These are phyloP conservation scores for Solanum chmielewskii DNA, from an alignment of 257 asterid species.

Conservation along the genomic window DNA sequence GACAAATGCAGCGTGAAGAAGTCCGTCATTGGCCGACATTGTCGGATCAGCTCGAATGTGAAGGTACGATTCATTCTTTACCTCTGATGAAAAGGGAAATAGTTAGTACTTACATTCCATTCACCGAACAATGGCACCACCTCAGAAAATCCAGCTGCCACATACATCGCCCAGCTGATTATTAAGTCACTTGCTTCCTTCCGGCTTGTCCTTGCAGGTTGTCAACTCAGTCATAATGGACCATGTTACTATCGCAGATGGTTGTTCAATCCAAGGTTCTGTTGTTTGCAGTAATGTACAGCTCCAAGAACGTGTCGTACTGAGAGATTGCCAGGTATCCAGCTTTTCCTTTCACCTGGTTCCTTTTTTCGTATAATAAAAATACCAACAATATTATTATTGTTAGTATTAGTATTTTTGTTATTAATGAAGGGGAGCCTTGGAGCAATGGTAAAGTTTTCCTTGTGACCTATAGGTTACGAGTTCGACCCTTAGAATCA, in stretches of 20 bases:
- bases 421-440: not conserved
- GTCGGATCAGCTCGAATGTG: conserved; percentile 94
- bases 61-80: conserved; percentile 45
- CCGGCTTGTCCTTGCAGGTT: conserved; percentile 32
- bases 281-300: conserved; percentile 82
- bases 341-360: not conserved
- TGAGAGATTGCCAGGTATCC: conserved; percentile 90
- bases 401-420: not conserved
- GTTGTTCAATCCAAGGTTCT: conserved; percentile 93
- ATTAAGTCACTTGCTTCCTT: not conserved
- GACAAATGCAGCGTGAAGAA: conserved; percentile 97
- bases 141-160: not conserved
- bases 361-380: not conserved
- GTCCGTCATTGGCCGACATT: conserved; percentile 95
- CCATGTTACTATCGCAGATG: conserved; percentile 85
- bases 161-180: not conserved
- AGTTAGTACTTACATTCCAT: not conserved
- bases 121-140: not conserved
- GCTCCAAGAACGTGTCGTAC: conserved; percentile 82
- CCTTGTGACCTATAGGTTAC: not conserved
- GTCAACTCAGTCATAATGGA: conserved; percentile 90
- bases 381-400: not conserved
- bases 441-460: not conserved
- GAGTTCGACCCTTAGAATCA: not conserved
- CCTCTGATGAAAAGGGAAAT: not conserved